These are phyloP conservation scores for Hypomyces perniciosus DNA, from an alignment of 2,329 filamentous ascomycete genomes.

Conservation along the genomic window DNA sequence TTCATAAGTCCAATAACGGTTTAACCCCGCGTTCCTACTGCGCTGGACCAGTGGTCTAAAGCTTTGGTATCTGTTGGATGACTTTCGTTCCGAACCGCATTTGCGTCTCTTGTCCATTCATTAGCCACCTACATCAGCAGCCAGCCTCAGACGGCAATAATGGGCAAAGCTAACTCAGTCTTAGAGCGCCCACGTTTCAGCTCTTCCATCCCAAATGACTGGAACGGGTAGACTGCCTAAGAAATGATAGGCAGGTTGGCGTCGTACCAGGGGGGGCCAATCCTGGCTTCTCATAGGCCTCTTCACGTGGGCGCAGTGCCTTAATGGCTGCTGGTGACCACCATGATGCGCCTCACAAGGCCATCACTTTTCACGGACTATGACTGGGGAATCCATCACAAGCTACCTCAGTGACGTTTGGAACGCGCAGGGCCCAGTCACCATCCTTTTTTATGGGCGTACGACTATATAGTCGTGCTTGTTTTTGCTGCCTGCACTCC, in stretches of 20 bases:
- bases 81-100: not conserved
- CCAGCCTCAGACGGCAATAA: not conserved
- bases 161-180: no score
- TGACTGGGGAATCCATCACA: not conserved
- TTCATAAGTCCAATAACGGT: no score
- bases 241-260: constrained; percentile 2
- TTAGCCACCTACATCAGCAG: not conserved
- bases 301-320: constrained; percentile 20
- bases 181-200: no score
- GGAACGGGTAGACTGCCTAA: not conserved
- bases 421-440: not conserved
- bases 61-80: no score
- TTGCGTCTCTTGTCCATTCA: not conserved
- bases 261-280: not conserved
- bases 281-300: constrained; percentile 11
- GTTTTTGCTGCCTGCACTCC: not conserved
- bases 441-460: not conserved
- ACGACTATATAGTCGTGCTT: not conserved
- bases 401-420: not conserved
- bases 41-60: no score
- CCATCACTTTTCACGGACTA: constrained; percentile 15
- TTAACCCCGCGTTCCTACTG: no score
- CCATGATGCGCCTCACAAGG: constrained; percentile 20
- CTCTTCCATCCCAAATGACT: no score
- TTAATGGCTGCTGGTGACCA: constrained; percentile 20